A percentile compares a stretch with the other conserved stretches of the same genome.
Conservation (phyloP, 768 basidiomycete genomes). For the Austroboletus eburneus region DNA sequence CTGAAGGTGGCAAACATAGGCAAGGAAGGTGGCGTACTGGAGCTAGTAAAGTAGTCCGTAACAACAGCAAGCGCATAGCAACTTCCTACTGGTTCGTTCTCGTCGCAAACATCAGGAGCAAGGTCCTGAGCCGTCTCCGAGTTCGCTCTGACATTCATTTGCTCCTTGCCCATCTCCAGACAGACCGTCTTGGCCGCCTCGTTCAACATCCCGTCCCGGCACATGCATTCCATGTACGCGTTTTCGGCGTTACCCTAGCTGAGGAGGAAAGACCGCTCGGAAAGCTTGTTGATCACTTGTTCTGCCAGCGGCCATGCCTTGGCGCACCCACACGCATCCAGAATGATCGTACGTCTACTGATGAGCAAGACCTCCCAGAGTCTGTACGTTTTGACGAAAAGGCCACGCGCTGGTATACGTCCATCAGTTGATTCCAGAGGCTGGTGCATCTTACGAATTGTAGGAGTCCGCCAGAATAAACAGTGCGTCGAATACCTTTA, state of each 20-base stretch:
- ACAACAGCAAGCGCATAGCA: conserved; percentile 42
- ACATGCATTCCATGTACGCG: conserved; percentile 82
- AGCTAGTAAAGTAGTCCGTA: too few species aligned
- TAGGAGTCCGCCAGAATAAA: too few species aligned
- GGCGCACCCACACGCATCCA: conserved; percentile 78
- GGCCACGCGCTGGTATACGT: conserved; percentile 81
- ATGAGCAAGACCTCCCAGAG: conserved; percentile 77
- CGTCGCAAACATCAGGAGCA: conserved; percentile 54
- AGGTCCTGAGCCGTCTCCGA: conserved; percentile 43
- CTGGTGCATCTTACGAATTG: too few species aligned
- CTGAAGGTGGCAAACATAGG: too few species aligned
- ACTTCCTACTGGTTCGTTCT: conserved; percentile 42
- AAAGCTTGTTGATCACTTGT: conserved; percentile 51
- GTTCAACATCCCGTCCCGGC: conserved; percentile 58
- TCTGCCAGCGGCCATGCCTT: conserved; percentile 47
- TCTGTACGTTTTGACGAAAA: conserved; percentile 64
- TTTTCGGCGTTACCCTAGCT: conserved; percentile 77
- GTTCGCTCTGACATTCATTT: conserved; percentile 44
- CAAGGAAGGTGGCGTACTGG: too few species aligned
- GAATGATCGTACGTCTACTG: conserved; percentile 62
- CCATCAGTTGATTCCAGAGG: conserved; percentile 84
- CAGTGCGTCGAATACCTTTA: too few species aligned
- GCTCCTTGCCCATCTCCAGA: conserved; percentile 53
- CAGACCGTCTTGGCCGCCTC: conserved; percentile 66
- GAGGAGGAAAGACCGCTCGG: conserved; percentile 45